phyloP scores from a whole-genome alignment of 2,329 filamentous ascomycete species.

The Fusarium nanum region DNA sequence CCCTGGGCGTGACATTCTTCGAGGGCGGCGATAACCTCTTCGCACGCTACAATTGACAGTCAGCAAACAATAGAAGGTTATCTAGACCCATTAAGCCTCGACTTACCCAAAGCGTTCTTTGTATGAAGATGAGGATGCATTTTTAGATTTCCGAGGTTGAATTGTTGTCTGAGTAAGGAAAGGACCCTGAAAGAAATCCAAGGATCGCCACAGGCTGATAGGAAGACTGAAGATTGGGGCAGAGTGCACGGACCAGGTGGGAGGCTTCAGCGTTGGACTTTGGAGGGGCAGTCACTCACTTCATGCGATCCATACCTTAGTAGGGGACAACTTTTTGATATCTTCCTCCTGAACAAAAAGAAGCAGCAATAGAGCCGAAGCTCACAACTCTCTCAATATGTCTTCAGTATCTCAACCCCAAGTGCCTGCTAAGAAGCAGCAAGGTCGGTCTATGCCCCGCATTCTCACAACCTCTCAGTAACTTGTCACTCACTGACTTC shows the following conservation, averaged over 20 bases:
- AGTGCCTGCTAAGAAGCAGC: constrained; percentile 75
- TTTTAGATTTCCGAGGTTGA: constrained; percentile 47
- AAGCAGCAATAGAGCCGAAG: background rate
- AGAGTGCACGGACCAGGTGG: constrained; percentile 49
- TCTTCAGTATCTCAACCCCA: constrained; percentile 55
- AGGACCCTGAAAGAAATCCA: constrained; percentile 38
- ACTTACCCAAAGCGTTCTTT: constrained; percentile 85
- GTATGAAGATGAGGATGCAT: constrained; percentile 99
- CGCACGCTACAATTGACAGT: constrained; percentile 76
- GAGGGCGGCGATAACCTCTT: constrained; percentile 91
- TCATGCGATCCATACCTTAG: background rate
- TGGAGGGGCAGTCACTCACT: constrained; percentile 43
- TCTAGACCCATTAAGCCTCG: background rate
- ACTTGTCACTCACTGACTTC: constrained; percentile 14
- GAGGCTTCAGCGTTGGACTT: constrained; percentile 22
- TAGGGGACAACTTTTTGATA: constrained; percentile 29
- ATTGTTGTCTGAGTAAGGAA: constrained; percentile 23
- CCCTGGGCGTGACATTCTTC: constrained; percentile 95
- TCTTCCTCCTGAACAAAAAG: constrained; percentile 7
- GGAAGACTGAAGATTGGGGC: constrained; percentile 26
- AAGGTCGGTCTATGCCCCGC: constrained; percentile 63
- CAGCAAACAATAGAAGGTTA: constrained; percentile 10
- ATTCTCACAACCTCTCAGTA: constrained; percentile 1
- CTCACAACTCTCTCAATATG: constrained; percentile 51
- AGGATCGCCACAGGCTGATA: constrained; percentile 27